Conservation (phyloP, 1,284 basidiomycete species). For the Cutaneotrichosporon cavernicola region DNA sequence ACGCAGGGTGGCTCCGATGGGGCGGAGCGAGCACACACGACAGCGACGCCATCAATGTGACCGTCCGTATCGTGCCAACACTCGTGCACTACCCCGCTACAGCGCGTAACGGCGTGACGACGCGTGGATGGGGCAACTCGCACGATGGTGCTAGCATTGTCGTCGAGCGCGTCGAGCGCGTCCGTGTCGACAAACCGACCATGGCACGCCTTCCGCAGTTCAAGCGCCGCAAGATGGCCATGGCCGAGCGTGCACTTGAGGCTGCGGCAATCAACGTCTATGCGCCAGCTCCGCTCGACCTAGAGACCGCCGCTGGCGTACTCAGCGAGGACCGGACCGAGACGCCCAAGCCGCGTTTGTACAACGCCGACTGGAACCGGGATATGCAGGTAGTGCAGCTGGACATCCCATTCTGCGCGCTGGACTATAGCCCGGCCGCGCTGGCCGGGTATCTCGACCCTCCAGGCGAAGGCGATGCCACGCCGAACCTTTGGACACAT, state of each 20-base stretch:
- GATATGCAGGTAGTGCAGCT: constrained; percentile 15
- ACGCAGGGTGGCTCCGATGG: constrained; percentile 58
- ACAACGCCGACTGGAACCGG: not conserved
- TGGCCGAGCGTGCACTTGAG: constrained; percentile 24
- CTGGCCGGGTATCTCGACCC: constrained; percentile 24
- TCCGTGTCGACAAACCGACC: constrained; percentile 41
- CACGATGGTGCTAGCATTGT: constrained; percentile 60
- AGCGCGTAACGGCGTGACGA: constrained; percentile 56
- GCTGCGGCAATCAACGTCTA: constrained; percentile 7
- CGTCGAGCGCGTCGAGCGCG: constrained; percentile 55
- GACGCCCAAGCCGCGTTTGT: constrained; percentile 3
- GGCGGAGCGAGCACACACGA: constrained; percentile 18
- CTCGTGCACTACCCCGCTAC: constrained; percentile 58
- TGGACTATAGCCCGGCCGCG: constrained; percentile 31
- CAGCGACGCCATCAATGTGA: constrained; percentile 53
- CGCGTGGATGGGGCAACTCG: constrained; percentile 59
- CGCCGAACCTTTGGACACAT: constrained; percentile 23
- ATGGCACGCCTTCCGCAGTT: constrained; percentile 19
- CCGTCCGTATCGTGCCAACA: constrained; percentile 57
- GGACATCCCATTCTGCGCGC: constrained; percentile 11
- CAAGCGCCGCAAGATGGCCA: constrained; percentile 27
- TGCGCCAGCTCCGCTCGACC: constrained; percentile 9
- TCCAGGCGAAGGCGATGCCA: constrained; percentile 12
- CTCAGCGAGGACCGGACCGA: constrained; percentile 26
- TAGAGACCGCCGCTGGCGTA: constrained; percentile 15